Evolutionary conservation across 495 filamentous ascomycete genomes (phyloP).

Genomic region (Tuber umbilicatum): DNA sequence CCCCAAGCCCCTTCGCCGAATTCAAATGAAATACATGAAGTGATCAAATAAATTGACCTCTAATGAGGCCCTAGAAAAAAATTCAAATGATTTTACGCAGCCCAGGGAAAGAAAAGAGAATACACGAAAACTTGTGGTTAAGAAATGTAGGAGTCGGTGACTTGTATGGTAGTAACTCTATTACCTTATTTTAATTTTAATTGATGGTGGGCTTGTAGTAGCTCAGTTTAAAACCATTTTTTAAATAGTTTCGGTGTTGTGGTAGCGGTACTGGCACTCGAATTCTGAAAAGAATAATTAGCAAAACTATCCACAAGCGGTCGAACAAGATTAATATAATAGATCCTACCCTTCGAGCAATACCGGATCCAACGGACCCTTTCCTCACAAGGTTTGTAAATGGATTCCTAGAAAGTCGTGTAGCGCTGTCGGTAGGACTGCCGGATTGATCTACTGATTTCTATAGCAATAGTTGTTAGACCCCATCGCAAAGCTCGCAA

Average conservation of each 20-base stretch:
- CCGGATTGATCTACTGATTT: background rate
- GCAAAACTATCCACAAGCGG: background rate
- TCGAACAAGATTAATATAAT: background rate
- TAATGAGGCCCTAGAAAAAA: background rate
- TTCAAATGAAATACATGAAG: background rate
- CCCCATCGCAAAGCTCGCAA: background rate
- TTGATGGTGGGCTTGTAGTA: background rate
- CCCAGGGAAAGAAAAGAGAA: background rate
- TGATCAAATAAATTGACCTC: background rate
- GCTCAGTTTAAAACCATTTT: background rate
- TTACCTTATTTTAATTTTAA: background rate
- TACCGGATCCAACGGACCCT: background rate
- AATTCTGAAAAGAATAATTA: background rate
- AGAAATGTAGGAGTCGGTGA: background rate
- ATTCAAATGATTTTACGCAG: background rate
- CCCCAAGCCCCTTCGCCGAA: background rate
- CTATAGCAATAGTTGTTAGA: background rate
- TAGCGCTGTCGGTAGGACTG: background rate
- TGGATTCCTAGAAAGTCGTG: background rate
- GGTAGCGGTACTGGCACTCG: background rate
- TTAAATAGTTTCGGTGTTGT: background rate
- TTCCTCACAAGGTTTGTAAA: background rate
- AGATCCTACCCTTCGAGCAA: background rate
- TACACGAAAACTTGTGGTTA: background rate
- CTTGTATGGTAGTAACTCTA: background rate